phyloP scores from a whole-genome alignment of 2,329 filamentous ascomycete genomes.

The Ophiosphaerella herpotricha region DNA sequence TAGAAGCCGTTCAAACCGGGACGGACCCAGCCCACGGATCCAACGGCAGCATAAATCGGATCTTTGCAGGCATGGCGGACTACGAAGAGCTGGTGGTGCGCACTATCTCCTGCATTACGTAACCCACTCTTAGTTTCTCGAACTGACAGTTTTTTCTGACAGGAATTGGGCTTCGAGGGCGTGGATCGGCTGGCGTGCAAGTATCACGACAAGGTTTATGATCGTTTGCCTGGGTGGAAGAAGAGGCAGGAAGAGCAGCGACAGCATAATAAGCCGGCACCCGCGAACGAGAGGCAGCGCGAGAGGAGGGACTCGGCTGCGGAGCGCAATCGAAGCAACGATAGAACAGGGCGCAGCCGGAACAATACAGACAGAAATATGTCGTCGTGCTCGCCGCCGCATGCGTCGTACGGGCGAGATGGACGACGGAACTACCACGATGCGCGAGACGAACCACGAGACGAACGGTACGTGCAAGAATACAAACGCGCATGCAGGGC shows the following conservation, averaged over 20 bases:
- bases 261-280: neutral
- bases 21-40: conserved; percentile 16
- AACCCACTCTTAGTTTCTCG: neutral
- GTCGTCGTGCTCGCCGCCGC: conserved; percentile 8
- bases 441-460: conserved; percentile 11
- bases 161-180: conserved; percentile 46
- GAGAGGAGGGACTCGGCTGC: neutral
- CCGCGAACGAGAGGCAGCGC: conserved; percentile 1
- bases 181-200: conserved; percentile 34
- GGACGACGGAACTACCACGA: conserved; percentile 12
- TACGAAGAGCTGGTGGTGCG: conserved; percentile 36
- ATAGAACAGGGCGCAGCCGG: neutral
- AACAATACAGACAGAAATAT: conserved; percentile 11
- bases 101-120: neutral
- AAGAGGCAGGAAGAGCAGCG: conserved; percentile 8
- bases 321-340: neutral
- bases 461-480: conserved; percentile 20
- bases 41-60: conserved; percentile 13
- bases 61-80: conserved; percentile 22
- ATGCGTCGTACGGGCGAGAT: conserved; percentile 12
- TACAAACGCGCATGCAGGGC: conserved; percentile 12
- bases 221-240: conserved; percentile 19
- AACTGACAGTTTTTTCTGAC: neutral
- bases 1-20: conserved; percentile 1
- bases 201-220: conserved; percentile 36